Base-by-base conservation (phyloP, 441 rosid species). In the Capsella rubella region DNA sequence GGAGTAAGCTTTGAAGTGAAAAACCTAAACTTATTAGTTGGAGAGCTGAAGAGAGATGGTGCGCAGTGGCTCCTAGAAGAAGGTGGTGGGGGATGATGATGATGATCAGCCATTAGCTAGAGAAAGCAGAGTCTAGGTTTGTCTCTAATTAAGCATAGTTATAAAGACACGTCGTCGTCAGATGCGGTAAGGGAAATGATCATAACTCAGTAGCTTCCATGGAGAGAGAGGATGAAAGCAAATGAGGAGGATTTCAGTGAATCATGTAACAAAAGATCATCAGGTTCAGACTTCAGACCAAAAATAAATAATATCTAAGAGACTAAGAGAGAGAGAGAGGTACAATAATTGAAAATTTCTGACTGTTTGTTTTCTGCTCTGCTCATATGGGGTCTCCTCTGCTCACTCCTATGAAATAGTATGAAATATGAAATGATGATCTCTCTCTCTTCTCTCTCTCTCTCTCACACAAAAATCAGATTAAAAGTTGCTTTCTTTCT, bases 51-150 rank as follows among this genome's bases (percentile, higher is more conserved):
- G 75, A 86, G 83, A 60, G 69, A 53, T 18, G 78, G 39, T 8
- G 63, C 29, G 46, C 49, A 39, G 11, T 8, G 6, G 47, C 25
- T 21, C 25, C 25, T 21, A 58, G 86, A 32, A 32, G 35, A 6
- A 32, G 35, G 35, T 32, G 35, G 35, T 32, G 35, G 35, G 35
- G 8, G 35, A 55, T 35, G 76, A 85, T 46, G 82, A 16, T 16
- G 69, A 54, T 85, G 88, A 81, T 90, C 87, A 72, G 88, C 82
- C 93, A 85, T 85, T 69, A n/a, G n/a, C n/a, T n/a, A 87, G 71
- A 78, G 73, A 72, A 3, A 21, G 2, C 25, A 21, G 25, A 21
- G 25, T 82, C 87, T 82, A 29, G 85, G 76, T 78, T 87, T 86
- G 69, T 80, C 82, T 82, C 89, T 84, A 21, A 21, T 21, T 21